Conservation (phyloP, 768 basidiomycete species). For the Russula abietina region DNA sequence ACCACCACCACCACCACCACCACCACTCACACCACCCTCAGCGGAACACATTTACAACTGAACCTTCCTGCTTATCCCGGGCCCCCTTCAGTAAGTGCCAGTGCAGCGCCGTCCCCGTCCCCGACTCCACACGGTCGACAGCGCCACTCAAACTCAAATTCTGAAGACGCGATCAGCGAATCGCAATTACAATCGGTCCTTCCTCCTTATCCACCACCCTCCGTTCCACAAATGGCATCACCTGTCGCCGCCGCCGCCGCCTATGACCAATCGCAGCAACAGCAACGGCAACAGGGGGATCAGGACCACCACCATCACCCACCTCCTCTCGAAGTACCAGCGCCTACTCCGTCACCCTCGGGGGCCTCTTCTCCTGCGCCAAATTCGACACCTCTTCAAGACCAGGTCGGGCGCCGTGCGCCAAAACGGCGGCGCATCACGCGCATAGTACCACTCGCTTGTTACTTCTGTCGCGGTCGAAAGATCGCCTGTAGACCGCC, state of each 20-base stretch:
- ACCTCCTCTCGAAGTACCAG: not conserved
- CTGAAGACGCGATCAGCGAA: not conserved
- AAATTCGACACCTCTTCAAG: not conserved
- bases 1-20: too few relatives aligned
- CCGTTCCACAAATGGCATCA: not conserved
- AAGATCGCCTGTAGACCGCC: slow-evolving; percentile 20
- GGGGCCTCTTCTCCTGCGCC: not conserved
- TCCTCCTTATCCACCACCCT: not conserved
- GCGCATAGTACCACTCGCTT: slow-evolving; percentile 17
- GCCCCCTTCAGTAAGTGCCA: too few relatives aligned
- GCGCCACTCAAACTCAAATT: too few relatives aligned
- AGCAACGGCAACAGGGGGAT: not conserved
- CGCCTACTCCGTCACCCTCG: not conserved
- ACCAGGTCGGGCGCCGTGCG: slow-evolving; percentile 7
- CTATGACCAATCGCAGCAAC: not conserved
- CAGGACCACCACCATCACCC: too few relatives aligned
- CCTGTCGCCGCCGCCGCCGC: too few relatives aligned
- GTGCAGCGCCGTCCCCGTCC: too few relatives aligned
- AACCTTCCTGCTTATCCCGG: not conserved
- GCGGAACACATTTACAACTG: not conserved
- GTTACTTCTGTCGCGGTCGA: slow-evolving; percentile 22
- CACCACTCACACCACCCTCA: too few relatives aligned
- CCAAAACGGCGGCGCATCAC: slow-evolving; percentile 19
- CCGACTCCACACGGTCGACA: not conserved
- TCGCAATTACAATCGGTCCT: not conserved